These are phyloP conservation scores for Lithospermum erythrorhizon DNA, from an alignment of 257 asterid species.

Conservation along the genomic window DNA sequence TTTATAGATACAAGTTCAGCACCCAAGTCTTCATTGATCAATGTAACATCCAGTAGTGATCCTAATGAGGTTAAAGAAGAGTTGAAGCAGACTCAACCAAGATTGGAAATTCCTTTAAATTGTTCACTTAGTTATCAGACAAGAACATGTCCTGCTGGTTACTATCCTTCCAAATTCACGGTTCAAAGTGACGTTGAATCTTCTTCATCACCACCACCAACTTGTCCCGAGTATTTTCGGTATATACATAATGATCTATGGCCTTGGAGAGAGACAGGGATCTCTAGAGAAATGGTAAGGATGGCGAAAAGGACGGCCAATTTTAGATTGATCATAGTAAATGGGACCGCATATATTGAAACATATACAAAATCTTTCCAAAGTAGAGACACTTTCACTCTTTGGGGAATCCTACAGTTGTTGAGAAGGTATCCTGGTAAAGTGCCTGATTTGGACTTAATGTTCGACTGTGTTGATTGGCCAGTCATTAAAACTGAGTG, in stretches of 20 bases:
- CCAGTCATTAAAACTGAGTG: slow-evolving; percentile 20
- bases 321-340: slow-evolving; percentile 24
- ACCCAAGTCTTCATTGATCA: slow-evolving; percentile 16
- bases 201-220: background rate
- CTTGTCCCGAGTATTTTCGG: slow-evolving; percentile 35
- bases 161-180: slow-evolving; percentile 25
- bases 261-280: slow-evolving; percentile 40
- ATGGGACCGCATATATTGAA: slow-evolving; percentile 27
- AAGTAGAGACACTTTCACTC: slow-evolving; percentile 27
- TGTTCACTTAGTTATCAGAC: slow-evolving; percentile 17
- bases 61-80: background rate
- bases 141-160: slow-evolving; percentile 23
- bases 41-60: slow-evolving; percentile 10
- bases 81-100: background rate
- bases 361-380: slow-evolving; percentile 19
- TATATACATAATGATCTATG: slow-evolving; percentile 31
- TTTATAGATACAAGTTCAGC: slow-evolving; percentile 25
- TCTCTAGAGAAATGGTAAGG: slow-evolving; percentile 25
- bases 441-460: slow-evolving; percentile 34
- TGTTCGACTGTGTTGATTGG: slow-evolving; percentile 35
- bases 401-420: slow-evolving; percentile 36
- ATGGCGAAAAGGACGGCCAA: slow-evolving; percentile 22
- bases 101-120: slow-evolving; percentile 24
- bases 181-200: slow-evolving; percentile 3
- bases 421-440: slow-evolving; percentile 30